These are phyloP conservation scores for Gnomoniopsis sp. DNA, from an alignment of 2,329 filamentous ascomycete species.

Conservation along the genomic window DNA sequence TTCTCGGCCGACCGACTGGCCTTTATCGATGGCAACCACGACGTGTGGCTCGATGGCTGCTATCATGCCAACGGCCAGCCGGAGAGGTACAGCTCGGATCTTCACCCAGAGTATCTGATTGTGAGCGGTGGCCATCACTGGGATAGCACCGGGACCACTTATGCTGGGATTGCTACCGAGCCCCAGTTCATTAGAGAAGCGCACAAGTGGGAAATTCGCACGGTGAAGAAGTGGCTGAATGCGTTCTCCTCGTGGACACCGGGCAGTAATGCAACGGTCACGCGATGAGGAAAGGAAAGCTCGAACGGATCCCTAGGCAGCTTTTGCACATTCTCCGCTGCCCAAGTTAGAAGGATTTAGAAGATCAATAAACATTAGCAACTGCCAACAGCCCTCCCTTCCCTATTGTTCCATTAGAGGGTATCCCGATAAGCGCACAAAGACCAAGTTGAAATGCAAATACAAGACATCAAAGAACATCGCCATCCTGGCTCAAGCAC, in stretches of 20 bases:
- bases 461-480: neutral
- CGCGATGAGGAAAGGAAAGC: neutral
- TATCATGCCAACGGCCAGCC: conserved; percentile 44
- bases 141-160: conserved; percentile 39
- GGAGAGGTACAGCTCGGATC: conserved; percentile 33
- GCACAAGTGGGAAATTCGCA: conserved; percentile 47
- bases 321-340: too few species aligned
- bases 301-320: too few species aligned
- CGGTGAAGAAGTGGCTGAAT: conserved; percentile 45
- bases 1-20: conserved; percentile 44
- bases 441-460: neutral
- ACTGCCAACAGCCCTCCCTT: neutral
- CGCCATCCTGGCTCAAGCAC: neutral
- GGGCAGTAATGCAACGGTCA: neutral
- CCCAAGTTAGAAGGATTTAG: neutral
- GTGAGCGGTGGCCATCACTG: conserved; percentile 50
- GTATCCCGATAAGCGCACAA: neutral
- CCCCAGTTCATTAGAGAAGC: conserved; percentile 49
- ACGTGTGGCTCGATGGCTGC: conserved; percentile 50
- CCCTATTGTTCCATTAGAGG: neutral
- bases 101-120: conserved; percentile 47
- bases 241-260: conserved; percentile 26
- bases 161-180: conserved; percentile 36
- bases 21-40: conserved; percentile 48
- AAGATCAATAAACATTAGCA: neutral